Evolutionary conservation across 192 early-diverging fungal genomes (phyloP).

Genomic region (Martensiomyces pterosporus): DNA sequence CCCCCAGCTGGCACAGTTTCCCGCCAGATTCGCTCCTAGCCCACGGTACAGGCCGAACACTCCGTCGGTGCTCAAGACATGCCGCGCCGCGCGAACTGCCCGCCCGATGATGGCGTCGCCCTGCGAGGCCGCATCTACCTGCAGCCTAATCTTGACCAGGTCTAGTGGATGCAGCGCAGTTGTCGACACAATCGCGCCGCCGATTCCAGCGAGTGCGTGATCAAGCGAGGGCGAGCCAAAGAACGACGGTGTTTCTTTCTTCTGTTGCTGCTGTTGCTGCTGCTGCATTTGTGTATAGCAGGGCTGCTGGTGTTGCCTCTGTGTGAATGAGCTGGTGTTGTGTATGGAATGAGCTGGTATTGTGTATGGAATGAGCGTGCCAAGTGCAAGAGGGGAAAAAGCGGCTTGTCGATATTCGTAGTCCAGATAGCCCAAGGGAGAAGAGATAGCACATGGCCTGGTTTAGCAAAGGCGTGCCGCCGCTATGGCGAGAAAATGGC

Average conservation of each 20-base stretch:
- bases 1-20: slow-evolving; percentile 89
- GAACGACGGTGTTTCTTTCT: slow-evolving; percentile 30
- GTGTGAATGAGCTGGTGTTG: too few species aligned
- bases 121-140: slow-evolving; percentile 62
- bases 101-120: slow-evolving; percentile 58
- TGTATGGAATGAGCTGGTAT: too few species aligned
- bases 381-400: too few species aligned
- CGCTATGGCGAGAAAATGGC: too few species aligned
- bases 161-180: slow-evolving; percentile 87
- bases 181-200: slow-evolving; percentile 81
- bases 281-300: too few species aligned
- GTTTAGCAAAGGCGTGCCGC: too few species aligned
- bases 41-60: slow-evolving; percentile 85
- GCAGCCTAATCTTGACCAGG: slow-evolving; percentile 86
- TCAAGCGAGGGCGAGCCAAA: slow-evolving; percentile 55
- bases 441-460: too few species aligned
- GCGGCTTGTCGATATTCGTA: too few species aligned
- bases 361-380: too few species aligned
- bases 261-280: slow-evolving; percentile 6
- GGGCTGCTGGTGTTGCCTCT: too few species aligned
- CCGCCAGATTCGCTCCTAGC: slow-evolving; percentile 82
- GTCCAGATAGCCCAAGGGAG: too few species aligned
- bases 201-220: slow-evolving; percentile 86
- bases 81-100: slow-evolving; percentile 58
- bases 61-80: slow-evolving; percentile 59